Evolutionary conservation across 176 grass and related monocot species (phyloP).

Genomic region (Leersia perrieri): DNA sequence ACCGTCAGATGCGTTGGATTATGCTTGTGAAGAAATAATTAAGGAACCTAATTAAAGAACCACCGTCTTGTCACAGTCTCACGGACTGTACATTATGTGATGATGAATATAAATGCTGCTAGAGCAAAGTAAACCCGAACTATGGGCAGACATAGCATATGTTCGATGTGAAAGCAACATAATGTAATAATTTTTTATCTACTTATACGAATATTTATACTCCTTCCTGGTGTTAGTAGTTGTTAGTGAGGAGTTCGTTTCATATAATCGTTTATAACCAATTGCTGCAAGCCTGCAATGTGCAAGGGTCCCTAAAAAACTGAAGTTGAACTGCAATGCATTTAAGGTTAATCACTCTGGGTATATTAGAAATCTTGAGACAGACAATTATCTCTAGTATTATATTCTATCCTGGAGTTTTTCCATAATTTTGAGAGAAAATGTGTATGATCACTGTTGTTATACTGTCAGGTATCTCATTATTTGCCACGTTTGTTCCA

Average conservation of each 20-base stretch:
- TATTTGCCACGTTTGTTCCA: neutral
- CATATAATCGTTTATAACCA: neutral
- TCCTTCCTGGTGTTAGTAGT: neutral
- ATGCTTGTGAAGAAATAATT: neutral
- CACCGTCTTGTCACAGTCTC: neutral
- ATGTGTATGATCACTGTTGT: neutral
- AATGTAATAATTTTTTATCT: neutral
- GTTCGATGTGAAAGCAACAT: neutral
- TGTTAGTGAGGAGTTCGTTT: neutral
- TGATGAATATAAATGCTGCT: neutral
- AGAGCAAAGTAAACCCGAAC: neutral
- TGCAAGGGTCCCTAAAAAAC: neutral
- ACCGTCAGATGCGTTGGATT: conserved; percentile 10
- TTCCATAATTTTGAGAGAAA: too few relatives aligned
- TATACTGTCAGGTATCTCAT: neutral
- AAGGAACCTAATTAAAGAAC: neutral
- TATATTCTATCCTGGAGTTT: neutral
- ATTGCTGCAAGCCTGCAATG: neutral
- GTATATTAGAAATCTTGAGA: neutral
- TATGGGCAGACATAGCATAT: neutral
- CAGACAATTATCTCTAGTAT: neutral
- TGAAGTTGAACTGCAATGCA: neutral
- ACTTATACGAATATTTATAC: too few relatives aligned
- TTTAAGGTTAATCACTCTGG: neutral
- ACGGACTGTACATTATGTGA: neutral